Conservation (phyloP, 345 rosid species). For the Rubroshorea leprosula region DNA sequence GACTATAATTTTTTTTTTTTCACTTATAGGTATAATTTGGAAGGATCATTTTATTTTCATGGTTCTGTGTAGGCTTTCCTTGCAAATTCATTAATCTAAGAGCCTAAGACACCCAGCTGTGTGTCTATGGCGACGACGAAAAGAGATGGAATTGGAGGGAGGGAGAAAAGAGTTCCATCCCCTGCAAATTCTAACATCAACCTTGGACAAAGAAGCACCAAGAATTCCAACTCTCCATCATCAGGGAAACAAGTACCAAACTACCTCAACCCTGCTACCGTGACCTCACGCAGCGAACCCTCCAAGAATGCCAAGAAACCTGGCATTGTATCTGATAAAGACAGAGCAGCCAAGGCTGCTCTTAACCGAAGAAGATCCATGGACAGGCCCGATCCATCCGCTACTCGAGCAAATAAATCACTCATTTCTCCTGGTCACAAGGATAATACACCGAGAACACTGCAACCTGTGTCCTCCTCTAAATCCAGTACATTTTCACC, state of each 20-base stretch:
- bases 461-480: slow-evolving; percentile 31
- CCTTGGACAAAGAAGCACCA: slow-evolving; percentile 23
- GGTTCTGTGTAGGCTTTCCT: no score
- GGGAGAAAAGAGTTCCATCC: slow-evolving; percentile 29
- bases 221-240: slow-evolving; percentile 10
- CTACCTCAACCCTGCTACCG: slow-evolving; percentile 54
- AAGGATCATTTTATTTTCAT: no score
- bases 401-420: slow-evolving; percentile 31
- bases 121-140: slow-evolving; percentile 34
- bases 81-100: no score
- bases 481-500: slow-evolving; percentile 7
- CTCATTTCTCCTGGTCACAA: slow-evolving; percentile 32
- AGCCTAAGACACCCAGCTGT: no score
- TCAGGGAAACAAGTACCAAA: slow-evolving; percentile 29
- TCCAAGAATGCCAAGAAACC: slow-evolving; percentile 32
- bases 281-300: slow-evolving; percentile 42
- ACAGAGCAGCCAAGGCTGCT: slow-evolving; percentile 21
- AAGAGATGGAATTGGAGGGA: slow-evolving; percentile 23
- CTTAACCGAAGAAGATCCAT: slow-evolving; percentile 66
- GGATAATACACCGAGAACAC: slow-evolving; percentile 20
- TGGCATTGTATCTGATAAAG: slow-evolving; percentile 17
- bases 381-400: slow-evolving; percentile 51
- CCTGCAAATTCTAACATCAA: slow-evolving; percentile 20
- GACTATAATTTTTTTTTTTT: not conserved
- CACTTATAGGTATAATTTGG: no score